phyloP scores from a whole-genome alignment of 345 rosid genomes.

The Clarkia xantiana region DNA sequence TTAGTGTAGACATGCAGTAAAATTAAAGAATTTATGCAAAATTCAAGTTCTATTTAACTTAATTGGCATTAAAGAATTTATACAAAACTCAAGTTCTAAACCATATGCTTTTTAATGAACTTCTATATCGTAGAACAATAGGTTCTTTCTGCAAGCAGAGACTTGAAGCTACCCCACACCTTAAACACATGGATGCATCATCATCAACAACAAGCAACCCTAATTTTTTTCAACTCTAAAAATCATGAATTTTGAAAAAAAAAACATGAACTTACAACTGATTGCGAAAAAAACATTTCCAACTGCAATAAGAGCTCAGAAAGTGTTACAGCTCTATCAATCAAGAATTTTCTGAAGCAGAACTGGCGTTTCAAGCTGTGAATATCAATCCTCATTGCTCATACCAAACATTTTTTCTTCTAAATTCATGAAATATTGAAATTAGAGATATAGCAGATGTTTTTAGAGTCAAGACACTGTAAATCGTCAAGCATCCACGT shows the following conservation, averaged over 20 bases:
- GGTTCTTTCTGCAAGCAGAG: constrained; percentile 11
- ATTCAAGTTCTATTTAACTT: no score
- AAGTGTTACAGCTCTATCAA: constrained; percentile 49
- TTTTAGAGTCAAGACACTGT: constrained; percentile 29
- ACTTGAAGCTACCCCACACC: constrained; percentile 5
- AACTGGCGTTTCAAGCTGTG: constrained; percentile 81
- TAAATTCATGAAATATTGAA: neutral
- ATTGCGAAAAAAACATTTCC: neutral
- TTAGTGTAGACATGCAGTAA: no score
- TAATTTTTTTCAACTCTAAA: no score
- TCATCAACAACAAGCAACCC: constrained; percentile 12
- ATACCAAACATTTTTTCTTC: neutral
- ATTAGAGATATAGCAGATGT: constrained; percentile 11
- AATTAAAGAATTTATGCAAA: no score
- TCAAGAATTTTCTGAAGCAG: constrained; percentile 96
- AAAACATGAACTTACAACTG: neutral
- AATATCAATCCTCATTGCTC: neutral
- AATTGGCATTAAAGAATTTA: no score
- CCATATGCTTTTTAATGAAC: no score
- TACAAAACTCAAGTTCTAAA: no score
- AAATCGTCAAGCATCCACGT: constrained; percentile 27
- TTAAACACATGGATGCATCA: constrained; percentile 20
- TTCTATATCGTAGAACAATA: neutral
- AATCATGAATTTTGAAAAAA: neutral
- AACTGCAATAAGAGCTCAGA: constrained; percentile 32